phyloP scores from a whole-genome alignment of 2,329 filamentous ascomycete genomes.

The Fusarium azukiicola region DNA sequence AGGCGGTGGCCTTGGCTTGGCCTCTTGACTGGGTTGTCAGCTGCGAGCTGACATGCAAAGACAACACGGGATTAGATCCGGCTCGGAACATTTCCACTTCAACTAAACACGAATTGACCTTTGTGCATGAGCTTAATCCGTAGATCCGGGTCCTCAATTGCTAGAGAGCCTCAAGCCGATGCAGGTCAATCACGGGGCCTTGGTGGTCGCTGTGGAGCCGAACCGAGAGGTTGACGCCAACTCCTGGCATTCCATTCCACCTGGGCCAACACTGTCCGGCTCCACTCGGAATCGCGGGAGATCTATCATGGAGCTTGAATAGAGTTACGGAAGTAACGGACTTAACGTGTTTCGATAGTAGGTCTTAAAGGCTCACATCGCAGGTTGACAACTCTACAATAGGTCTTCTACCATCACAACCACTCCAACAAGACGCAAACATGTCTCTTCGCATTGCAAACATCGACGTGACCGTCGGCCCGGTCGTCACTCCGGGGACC shows the following conservation, averaged over 20 bases:
- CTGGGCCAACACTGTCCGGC: not conserved
- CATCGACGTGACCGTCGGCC: constrained; percentile 14
- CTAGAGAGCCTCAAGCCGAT: not conserved
- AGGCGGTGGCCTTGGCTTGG: no score
- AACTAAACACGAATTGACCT: not conserved
- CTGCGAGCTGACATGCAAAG: not conserved
- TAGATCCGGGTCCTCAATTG: no score
- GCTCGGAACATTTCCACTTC: constrained; percentile 5
- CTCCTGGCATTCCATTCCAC: not conserved
- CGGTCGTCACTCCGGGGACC: constrained; percentile 12
- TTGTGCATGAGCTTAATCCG: not conserved
- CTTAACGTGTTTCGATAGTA: not conserved
- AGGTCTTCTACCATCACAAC: not conserved
- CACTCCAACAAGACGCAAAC: not conserved
- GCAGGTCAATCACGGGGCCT: not conserved
- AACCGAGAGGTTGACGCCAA: not conserved
- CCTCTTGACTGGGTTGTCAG: not conserved
- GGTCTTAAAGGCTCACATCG: not conserved
- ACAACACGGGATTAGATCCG: not conserved
- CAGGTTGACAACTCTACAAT: not conserved
- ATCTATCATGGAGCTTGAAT: not conserved
- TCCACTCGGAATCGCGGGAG: not conserved
- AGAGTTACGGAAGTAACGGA: constrained; percentile 5
- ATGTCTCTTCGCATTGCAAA: constrained; percentile 24
- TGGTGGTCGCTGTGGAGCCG: not conserved